Conservation (phyloP, 345 rosid genomes). For the Boechera stricta region DNA sequence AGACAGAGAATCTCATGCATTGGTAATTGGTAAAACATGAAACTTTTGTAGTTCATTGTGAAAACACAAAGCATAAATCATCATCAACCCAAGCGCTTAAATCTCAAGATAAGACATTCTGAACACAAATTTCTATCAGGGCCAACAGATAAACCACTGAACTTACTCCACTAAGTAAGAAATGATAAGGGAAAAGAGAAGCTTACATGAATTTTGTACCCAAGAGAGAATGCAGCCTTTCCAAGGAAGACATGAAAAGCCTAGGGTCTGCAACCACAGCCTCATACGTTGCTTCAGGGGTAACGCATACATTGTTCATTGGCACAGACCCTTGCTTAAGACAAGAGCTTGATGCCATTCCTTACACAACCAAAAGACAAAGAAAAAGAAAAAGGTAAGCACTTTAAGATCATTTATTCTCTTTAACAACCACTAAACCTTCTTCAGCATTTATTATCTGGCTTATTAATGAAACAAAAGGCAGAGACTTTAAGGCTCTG, state of each 20-base stretch:
- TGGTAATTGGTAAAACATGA: constrained; percentile 1
- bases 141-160: constrained; percentile 20
- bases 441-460: constrained; percentile 36
- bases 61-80: constrained; percentile 3
- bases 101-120: constrained; percentile 1
- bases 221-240: constrained; percentile 79
- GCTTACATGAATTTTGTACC: constrained; percentile 91
- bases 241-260: constrained; percentile 74
- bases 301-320: constrained; percentile 60
- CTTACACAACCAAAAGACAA: constrained; percentile 40
- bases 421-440: constrained; percentile 36
- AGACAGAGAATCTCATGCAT: neutral
- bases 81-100: constrained; percentile 11
- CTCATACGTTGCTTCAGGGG: constrained; percentile 73
- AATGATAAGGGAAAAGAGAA: constrained; percentile 17
- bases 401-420: constrained; percentile 31
- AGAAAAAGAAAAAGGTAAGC: constrained; percentile 3
- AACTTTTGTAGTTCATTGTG: neutral
- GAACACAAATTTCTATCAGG: neutral
- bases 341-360: constrained; percentile 88
- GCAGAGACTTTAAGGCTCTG: constrained; percentile 39
- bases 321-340: constrained; percentile 62
- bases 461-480: constrained; percentile 36
- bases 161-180: neutral
- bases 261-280: constrained; percentile 62